phyloP scores from a whole-genome alignment of 2,329 filamentous ascomycete genomes.

The Raffaelea albimanens region DNA sequence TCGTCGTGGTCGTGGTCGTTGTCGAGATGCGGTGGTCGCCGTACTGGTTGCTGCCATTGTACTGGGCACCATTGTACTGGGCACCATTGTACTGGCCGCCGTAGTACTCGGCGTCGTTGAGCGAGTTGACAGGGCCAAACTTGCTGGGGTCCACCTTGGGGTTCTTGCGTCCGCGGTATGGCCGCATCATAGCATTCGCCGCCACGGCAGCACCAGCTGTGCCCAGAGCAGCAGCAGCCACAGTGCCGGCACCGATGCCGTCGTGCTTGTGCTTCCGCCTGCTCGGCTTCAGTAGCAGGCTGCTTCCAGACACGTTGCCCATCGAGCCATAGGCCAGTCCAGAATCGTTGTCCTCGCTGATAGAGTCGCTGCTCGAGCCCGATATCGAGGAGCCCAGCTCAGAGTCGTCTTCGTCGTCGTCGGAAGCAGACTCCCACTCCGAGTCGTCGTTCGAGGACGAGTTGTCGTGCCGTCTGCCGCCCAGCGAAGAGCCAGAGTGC shows the following conservation, averaged over 20 bases:
- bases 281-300: conserved; percentile 24
- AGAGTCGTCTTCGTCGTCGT: conserved; percentile 33
- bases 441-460: conserved; percentile 18
- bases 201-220: neutral
- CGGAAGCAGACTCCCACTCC: neutral
- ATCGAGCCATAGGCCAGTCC: conserved; percentile 32
- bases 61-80: neutral
- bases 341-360: conserved; percentile 23
- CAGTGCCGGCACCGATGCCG: neutral
- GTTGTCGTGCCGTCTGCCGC: too few species aligned
- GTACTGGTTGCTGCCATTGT: conserved; percentile 12
- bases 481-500: neutral
- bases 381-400: conserved; percentile 56
- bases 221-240: conserved; percentile 17
- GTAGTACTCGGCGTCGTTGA: conserved; percentile 46
- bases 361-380: conserved; percentile 34
- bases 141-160: conserved; percentile 48
- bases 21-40: conserved; percentile 2
- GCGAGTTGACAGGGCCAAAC: conserved; percentile 53
- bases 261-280: conserved; percentile 7
- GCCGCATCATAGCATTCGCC: neutral
- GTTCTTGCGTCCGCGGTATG: conserved; percentile 23
- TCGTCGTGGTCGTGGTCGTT: neutral
- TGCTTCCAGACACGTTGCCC: neutral
- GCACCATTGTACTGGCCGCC: conserved; percentile 30